These are phyloP conservation scores for Cucumis variabilis DNA, from an alignment of 331 rosid genomes.

Conservation along the genomic window DNA sequence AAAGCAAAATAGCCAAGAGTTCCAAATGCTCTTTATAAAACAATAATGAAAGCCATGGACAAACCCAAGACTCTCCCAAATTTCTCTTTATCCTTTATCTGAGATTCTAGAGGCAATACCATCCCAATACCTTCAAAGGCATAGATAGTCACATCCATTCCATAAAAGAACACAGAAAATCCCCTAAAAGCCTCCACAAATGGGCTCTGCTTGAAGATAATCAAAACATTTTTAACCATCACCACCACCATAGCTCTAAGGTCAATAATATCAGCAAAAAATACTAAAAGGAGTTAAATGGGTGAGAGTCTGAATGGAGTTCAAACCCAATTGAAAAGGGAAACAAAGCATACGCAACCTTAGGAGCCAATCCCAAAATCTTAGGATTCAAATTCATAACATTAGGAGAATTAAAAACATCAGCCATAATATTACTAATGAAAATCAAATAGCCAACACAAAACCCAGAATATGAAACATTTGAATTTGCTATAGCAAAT, in stretches of 20 bases:
- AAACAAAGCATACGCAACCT: slow-evolving; percentile 68
- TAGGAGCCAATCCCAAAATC: slow-evolving; percentile 55
- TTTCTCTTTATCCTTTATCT: slow-evolving; percentile 60
- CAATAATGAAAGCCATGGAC: slow-evolving; percentile 60
- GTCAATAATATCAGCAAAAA: slow-evolving; percentile 78
- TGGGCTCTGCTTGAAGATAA: slow-evolving; percentile 42
- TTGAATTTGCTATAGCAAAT: too few species aligned
- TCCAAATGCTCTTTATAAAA: slow-evolving; percentile 72
- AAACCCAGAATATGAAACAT: not conserved
- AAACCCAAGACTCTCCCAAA: slow-evolving; percentile 65
- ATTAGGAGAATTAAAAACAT: slow-evolving; percentile 35
- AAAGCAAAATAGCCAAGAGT: slow-evolving; percentile 76
- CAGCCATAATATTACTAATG: slow-evolving; percentile 50
- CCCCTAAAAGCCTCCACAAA: slow-evolving; percentile 58
- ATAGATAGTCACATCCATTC: slow-evolving; percentile 77
- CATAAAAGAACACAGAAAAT: slow-evolving; percentile 68
- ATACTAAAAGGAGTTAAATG: slow-evolving; percentile 81
- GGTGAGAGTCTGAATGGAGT: slow-evolving; percentile 69
- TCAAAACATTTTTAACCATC: slow-evolving; percentile 61
- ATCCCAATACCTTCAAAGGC: slow-evolving; percentile 84
- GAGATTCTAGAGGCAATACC: slow-evolving; percentile 76
- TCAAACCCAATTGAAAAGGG: slow-evolving; percentile 80
- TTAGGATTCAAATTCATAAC: slow-evolving; percentile 28
- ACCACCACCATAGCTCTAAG: slow-evolving; percentile 76
- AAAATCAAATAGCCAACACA: slow-evolving; percentile 58